These are phyloP conservation scores for Catunica adiposa DNA, from an alignment of 2,329 filamentous ascomycete species.

Conservation along the genomic window DNA sequence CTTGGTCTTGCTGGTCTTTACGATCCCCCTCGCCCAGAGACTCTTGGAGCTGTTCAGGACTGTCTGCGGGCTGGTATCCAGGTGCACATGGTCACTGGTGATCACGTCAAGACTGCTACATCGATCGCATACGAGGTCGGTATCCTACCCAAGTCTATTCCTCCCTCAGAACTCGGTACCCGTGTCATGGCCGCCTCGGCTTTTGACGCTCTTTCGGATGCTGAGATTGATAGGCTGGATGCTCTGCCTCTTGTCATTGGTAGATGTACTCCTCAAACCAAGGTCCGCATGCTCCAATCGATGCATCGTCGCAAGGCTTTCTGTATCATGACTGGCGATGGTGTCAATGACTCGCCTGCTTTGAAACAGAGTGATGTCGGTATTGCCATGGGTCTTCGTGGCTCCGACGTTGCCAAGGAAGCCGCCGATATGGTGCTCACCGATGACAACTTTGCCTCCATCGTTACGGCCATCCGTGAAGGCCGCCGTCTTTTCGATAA, in stretches of 20 bases:
- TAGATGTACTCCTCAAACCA: conserved; percentile 52
- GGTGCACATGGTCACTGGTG: conserved; percentile 55
- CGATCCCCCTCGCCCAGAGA: conserved; percentile 54
- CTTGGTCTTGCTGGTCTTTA: conserved; percentile 58
- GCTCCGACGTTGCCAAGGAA: conserved; percentile 61
- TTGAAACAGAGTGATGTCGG: conserved; percentile 58
- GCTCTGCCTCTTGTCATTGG: conserved; percentile 50
- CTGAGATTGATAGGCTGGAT: conserved; percentile 44
- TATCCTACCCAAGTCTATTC: conserved; percentile 31
- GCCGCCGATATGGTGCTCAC: conserved; percentile 78
- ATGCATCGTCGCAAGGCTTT: conserved; percentile 51
- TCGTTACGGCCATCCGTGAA: conserved; percentile 55
- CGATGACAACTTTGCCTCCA: conserved; percentile 76
- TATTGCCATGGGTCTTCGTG: conserved; percentile 57
- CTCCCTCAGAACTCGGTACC: conserved; percentile 24
- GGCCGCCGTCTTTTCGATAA: conserved; percentile 56
- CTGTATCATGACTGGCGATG: conserved; percentile 60
- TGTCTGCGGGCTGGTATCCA: conserved; percentile 46
- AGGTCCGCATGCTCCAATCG: conserved; percentile 62
- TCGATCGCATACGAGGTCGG: conserved; percentile 50
- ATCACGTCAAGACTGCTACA: conserved; percentile 50
- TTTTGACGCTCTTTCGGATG: conserved; percentile 46
- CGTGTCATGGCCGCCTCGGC: conserved; percentile 45
- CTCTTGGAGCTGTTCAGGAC: conserved; percentile 40
- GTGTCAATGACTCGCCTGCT: conserved; percentile 59